Base-by-base conservation (phyloP, 2,329 filamentous ascomycete genomes). In the Alternaria solani region DNA sequence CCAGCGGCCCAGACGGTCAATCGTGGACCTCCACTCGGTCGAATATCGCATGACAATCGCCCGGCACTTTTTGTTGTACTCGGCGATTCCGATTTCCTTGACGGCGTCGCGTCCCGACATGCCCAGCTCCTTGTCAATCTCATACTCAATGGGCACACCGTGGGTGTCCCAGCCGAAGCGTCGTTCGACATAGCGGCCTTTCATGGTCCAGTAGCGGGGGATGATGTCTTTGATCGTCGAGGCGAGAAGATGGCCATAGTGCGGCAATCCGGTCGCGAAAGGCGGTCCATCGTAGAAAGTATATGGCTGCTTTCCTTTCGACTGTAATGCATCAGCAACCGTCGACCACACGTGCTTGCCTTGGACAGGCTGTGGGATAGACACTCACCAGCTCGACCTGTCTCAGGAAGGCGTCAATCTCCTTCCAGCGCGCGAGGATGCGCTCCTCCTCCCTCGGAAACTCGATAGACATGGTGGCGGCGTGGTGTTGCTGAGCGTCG, bases 171-270 rank as follows among this genome's bases (percentile, higher is more conserved):
- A 97, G 54, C 94, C 94, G 69, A 97, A 97, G 60, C 94, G 87
- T 66, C 94, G 88, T 82, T 95, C 92, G 53, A 97, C 94, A 82
- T 96, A 91, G 76, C 89, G 92, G 16, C 94, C 94, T 78, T 96
- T 96, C 94, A 97, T 97, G 52, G 93, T 93, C 93, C 94, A 97
- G 80, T 97, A 98, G 70, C 94, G 86, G 8, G 94, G 93, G 68
- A 98, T 96, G 62, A 97, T 95, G 79, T 97, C 94, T 81, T 98
- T 97, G 82, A 97, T 97, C 51, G 94, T 97, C 20, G 93, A 96
- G 38, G 94, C 91, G 67, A 96, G 85, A 54, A 96, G 82, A 80
- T 96, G 93, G 58, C 89, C 87, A 72, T 91, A 89, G 77, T 91
- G 89, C 42, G 87, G 87, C 61, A 87, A 82, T 38, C 87, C 86